Conservation (phyloP, 331 rosid species). For the Acacia pycnantha region DNA sequence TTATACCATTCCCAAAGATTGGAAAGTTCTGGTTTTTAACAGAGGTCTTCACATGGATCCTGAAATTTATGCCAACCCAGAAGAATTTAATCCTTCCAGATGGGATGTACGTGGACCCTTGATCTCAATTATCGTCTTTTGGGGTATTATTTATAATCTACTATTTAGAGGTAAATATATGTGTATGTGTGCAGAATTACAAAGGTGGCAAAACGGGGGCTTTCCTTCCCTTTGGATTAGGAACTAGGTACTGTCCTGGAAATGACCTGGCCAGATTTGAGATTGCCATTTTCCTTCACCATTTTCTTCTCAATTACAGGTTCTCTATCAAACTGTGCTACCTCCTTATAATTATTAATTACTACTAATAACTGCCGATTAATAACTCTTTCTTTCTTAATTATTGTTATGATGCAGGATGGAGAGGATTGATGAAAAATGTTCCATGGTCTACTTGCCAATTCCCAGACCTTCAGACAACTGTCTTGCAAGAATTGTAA, state of each 20-base stretch:
- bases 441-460: slow-evolving; percentile 39
- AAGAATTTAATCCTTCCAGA: slow-evolving; percentile 56
- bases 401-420: slow-evolving; percentile 27
- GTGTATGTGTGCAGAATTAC: slow-evolving; percentile 35
- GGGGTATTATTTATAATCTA: not conserved
- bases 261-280: slow-evolving; percentile 60
- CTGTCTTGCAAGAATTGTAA: slow-evolving; percentile 46
- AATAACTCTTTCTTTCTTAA: not conserved
- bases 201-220: slow-evolving; percentile 44
- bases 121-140: not conserved
- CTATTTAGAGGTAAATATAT: not conserved
- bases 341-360: not conserved
- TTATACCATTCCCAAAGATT: slow-evolving; percentile 62
- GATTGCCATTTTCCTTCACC: slow-evolving; percentile 55
- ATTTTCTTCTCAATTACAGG: slow-evolving; percentile 65
- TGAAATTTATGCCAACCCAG: slow-evolving; percentile 46
- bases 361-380: not conserved
- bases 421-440: slow-evolving; percentile 37
- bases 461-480: slow-evolving; percentile 44
- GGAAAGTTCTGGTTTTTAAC: slow-evolving; percentile 67
- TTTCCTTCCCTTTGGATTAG: slow-evolving; percentile 65
- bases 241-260: slow-evolving; percentile 66
- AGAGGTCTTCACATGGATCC: slow-evolving; percentile 72
- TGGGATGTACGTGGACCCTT: slow-evolving; percentile 51
- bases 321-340: not conserved